Evolutionary conservation across 2,329 filamentous ascomycete species (phyloP), one percentile per base, ranked within the genome.

Genomic region (Akanthomyces muscarius): DNA sequence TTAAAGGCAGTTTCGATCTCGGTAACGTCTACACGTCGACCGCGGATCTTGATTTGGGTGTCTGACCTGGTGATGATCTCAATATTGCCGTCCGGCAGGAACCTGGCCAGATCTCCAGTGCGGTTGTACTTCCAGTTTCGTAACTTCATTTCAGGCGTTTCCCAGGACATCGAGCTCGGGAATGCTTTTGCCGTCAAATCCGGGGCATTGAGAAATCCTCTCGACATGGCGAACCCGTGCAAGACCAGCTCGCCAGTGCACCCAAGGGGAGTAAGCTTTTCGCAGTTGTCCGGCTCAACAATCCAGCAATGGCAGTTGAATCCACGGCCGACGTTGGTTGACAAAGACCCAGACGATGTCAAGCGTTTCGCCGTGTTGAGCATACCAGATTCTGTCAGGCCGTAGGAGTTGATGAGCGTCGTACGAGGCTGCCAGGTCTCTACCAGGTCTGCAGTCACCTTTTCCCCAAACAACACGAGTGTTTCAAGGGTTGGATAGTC

Each of bases 11-110:
- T 18, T 28, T 65, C 64, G 16, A 65, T 57, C 30, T 64, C 64
- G 23, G 30, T 53, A 6, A 80, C 72, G 70, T 80, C 85, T 63
- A 82, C 74, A 61, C 81, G 70, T 61, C 78, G 84, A 51, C 85
- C 85, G 36, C 78, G 76, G n/a, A 85, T 70, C 68, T 85, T 85
- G 53, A 85, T 76, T 68, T 85, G 82, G 0, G 75, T 75, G 67
- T 85, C 82, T 65, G 80, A 81, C 44, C 83, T 74, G 52, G 80
- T 81, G 57, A 81, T 65, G 61, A 74, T 78, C 0, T 71, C 64
- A 21, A 80, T 69, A 21, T 65, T 65, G 21, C 75, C 74, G 62
- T 79, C 70, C 0, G 53, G 41, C 44, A 71, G 63, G 30, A 73
- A 72, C 25, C 64, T 28, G 0, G 63, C 65, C 10, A 66, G 51